These are phyloP conservation scores for Henckelia pumila DNA, from an alignment of 257 asterid genomes.

Conservation along the genomic window DNA sequence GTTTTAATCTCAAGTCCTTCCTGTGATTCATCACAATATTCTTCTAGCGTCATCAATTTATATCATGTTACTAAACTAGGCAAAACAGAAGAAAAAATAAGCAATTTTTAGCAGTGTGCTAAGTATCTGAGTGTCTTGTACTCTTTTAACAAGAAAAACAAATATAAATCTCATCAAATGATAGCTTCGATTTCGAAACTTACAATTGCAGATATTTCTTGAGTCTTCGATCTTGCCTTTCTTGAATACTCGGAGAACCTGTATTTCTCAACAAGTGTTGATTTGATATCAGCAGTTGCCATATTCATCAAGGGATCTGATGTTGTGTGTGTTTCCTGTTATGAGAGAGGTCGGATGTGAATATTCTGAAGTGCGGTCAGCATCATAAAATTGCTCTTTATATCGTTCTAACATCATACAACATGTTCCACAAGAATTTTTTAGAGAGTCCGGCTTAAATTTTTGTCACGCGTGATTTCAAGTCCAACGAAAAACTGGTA, in stretches of 20 bases:
- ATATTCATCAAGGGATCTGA: conserved; percentile 68
- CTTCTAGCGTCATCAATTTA: neutral
- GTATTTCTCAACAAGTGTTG: conserved; percentile 62
- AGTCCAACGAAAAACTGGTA: neutral
- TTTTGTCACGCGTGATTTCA: neutral
- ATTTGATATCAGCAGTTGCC: conserved; percentile 76
- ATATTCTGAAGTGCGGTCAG: neutral
- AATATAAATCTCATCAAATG: neutral
- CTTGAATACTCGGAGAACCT: conserved; percentile 57
- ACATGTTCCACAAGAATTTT: neutral
- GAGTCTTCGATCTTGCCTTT: conserved; percentile 42
- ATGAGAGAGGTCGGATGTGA: neutral
- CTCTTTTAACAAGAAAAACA: neutral
- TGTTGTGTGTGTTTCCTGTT: conserved; percentile 48
- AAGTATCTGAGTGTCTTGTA: neutral
- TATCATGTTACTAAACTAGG: neutral
- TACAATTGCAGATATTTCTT: conserved; percentile 52
- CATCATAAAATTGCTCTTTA: neutral
- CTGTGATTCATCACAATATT: conserved; percentile 39
- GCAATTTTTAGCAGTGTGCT: neutral
- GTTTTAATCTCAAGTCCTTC: conserved; percentile 54
- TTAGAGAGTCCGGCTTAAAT: neutral
- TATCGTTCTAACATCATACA: conserved; percentile 5
- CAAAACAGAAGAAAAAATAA: neutral
- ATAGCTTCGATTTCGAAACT: conserved; percentile 18